Conservation (phyloP, 345 rosid species). For the Eucalyptus globulus region DNA sequence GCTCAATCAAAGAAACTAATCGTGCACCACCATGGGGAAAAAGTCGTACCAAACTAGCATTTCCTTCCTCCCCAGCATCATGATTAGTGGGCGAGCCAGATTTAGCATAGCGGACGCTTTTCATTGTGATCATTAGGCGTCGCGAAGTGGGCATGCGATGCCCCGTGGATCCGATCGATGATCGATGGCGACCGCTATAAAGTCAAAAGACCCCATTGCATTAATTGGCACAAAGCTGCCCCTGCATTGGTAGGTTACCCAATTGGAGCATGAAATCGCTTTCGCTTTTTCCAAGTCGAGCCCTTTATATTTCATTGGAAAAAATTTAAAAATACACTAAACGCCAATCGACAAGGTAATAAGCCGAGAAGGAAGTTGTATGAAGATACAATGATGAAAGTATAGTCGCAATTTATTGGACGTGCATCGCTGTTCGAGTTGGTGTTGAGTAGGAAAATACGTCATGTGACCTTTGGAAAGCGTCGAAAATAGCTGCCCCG, state of each 20-base stretch:
- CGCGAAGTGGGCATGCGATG: not conserved
- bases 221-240: not conserved
- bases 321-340: rapidly evolving
- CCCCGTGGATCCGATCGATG: not conserved
- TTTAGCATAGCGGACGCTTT: not conserved
- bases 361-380: not conserved
- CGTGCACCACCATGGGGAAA: not conserved
- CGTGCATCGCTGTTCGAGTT: no score
- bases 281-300: not conserved
- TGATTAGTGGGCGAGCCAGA: not conserved
- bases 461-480: not conserved
- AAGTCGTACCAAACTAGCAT: not conserved
- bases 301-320: not conserved
- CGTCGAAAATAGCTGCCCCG: not conserved
- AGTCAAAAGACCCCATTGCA: not conserved
- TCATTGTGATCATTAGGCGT: not conserved
- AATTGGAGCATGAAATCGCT: not conserved
- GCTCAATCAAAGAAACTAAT: not conserved
- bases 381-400: not conserved
- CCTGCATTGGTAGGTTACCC: not conserved
- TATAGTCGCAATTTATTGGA: not conserved
- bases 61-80: not conserved
- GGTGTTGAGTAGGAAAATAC: not conserved
- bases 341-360: not conserved
- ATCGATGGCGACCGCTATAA: not conserved